Conservation (phyloP, 805 yeast genomes). For the Pichia kluyveri region DNA sequence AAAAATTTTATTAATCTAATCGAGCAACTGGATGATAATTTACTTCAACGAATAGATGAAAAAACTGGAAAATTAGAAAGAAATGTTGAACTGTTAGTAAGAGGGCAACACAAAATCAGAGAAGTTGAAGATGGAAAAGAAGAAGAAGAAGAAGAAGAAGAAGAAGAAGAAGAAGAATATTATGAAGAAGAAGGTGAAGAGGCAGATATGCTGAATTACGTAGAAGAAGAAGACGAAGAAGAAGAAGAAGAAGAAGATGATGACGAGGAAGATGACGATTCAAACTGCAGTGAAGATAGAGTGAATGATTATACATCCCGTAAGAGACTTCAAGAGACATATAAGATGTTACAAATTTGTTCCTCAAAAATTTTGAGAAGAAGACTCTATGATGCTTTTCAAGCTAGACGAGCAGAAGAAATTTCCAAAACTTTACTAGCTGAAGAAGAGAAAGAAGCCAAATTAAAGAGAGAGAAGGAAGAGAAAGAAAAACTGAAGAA, state of each 20-base stretch:
- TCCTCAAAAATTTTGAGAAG: constrained; percentile 72
- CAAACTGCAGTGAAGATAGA: constrained; percentile 24
- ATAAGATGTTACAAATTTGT: constrained; percentile 69
- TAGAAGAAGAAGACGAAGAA: constrained; percentile 6
- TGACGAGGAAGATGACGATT: constrained; percentile 13
- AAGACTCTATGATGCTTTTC: constrained; percentile 65
- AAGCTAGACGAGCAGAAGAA: constrained; percentile 74
- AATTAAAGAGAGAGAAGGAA: constrained; percentile 54
- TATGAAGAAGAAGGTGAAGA: constrained; percentile 9
- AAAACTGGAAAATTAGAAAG: not conserved
- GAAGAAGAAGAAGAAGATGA: constrained; percentile 14
- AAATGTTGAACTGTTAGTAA: not conserved
- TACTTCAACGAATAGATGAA: not conserved
- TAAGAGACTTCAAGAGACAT: constrained; percentile 64
- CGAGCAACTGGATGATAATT: constrained; percentile 53
- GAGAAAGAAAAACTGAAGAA: constrained; percentile 55
- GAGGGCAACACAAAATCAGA: not conserved
- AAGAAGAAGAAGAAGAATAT: constrained; percentile 9
- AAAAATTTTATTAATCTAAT: constrained; percentile 67
- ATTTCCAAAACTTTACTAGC: constrained; percentile 50
- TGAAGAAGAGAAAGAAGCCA: constrained; percentile 65
- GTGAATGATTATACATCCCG: constrained; percentile 47
- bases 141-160: constrained; percentile 6
- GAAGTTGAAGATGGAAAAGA: constrained; percentile 19
- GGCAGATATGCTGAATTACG: constrained; percentile 2